Conservation (phyloP, 1,284 basidiomycete genomes). For the Ceratobasidium sp. region DNA sequence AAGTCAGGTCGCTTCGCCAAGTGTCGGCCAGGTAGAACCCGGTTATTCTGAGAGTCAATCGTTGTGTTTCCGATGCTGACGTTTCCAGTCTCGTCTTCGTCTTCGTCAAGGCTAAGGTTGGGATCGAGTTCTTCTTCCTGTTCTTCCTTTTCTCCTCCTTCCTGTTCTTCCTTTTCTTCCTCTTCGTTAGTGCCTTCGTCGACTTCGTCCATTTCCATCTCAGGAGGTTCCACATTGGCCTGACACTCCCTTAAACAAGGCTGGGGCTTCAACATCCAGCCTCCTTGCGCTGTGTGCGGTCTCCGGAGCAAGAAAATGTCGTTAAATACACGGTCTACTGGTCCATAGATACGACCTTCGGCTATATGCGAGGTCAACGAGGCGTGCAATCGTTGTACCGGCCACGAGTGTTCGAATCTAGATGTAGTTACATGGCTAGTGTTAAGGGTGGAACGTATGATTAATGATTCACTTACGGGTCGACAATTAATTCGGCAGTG, state of each 20-base stretch:
- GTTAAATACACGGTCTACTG: too few species aligned
- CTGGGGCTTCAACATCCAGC: constrained; percentile 5
- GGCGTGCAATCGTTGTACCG: not conserved
- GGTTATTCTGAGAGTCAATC: not conserved
- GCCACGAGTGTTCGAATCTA: not conserved
- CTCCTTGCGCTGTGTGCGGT: not conserved
- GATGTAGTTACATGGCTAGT: not conserved
- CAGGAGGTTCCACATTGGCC: not conserved
- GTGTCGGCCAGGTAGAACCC: not conserved
- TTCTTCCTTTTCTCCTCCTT: not conserved
- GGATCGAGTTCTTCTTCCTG: not conserved
- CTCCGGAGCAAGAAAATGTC: too few species aligned
- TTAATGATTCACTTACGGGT: not conserved
- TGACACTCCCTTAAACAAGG: not conserved
- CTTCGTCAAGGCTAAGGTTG: too few species aligned
- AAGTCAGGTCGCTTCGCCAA: not conserved
- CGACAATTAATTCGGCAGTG: not conserved
- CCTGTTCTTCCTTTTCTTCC: too few species aligned
- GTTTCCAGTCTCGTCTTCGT: not conserved
- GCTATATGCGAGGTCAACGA: not conserved
- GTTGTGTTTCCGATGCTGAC: not conserved
- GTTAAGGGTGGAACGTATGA: not conserved
- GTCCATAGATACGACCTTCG: not conserved
- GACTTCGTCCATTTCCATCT: not conserved
- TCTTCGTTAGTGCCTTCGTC: too few species aligned